Evolutionary conservation across 2,329 filamentous ascomycete species (phyloP), one percentile per base, ranked within the genome.

Genomic region (Pseudomassariella vexata): DNA sequence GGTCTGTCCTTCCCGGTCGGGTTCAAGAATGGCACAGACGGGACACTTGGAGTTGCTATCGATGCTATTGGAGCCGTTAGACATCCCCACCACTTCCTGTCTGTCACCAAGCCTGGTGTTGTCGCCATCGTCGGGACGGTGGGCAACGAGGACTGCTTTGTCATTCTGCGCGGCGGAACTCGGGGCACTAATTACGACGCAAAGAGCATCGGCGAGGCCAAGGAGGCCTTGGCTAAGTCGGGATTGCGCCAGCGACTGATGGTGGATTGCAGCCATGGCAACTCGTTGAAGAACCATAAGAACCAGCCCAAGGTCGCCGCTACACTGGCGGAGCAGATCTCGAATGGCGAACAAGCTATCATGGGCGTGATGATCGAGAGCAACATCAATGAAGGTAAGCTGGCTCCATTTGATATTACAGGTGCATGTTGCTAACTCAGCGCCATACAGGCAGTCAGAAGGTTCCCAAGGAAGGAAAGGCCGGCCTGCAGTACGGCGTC

Each of bases 311-410:
- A 90, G 71, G 92, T 98, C 14, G 89, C 88, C 4, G 79, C 78
- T 30, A 75, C 70, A 9, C 59, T 98, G 36, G 88, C 85, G 2
- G 79, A 85, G 52, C 92, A 98, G 65, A 85, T 98, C 38, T 72
- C 81, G 34, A 76, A 73, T 36, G 92, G 92, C 21, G 90, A 96
- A 66, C 73, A 74, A 3, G 82, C 70, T 29, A 92, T 98, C 53
- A 90, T 95, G 78, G 92, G 92, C 50, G 86, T 96, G 38, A 98
- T 98, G 92, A 94, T 98, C 52, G 92, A 98, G 70, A 94, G 85
- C 61, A 85, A 96, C 61, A 94, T 96, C 64, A 83, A 90, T 51
- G 90, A 95, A 66, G 89, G 85, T 83, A 59, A 51, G 70, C 55
- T 15, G 16, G n/a, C n/a, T n/a, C n/a, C n/a, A n/a, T n/a, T n/a